Evolutionary conservation across 1,284 basidiomycete genomes (phyloP).

Genomic region (Austroboletus niveus): DNA sequence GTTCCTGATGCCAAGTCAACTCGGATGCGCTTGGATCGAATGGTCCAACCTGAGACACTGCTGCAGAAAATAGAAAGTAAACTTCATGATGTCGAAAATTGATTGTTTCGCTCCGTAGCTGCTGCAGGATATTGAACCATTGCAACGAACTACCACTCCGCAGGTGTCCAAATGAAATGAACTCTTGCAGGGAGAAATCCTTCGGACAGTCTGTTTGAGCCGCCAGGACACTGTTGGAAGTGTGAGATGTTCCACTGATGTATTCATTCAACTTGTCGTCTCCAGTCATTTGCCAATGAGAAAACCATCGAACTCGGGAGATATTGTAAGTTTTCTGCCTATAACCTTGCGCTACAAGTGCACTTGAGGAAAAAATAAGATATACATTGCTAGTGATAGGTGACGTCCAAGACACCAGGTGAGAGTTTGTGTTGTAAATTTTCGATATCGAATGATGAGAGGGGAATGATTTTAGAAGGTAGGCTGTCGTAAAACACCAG

Average conservation of each 20-base stretch:
- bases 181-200: conserved; percentile 40
- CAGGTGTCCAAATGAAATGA: conserved; percentile 38
- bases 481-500: background rate
- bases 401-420: conserved; percentile 1
- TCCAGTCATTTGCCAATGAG: conserved; percentile 33
- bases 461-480: background rate
- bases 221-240: conserved; percentile 41
- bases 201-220: conserved; percentile 36
- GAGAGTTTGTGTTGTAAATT: background rate
- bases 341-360: too few species aligned
- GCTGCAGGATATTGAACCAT: conserved; percentile 47
- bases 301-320: conserved; percentile 19
- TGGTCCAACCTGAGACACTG: conserved; percentile 42
- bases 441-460: background rate
- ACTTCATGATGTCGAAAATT: conserved; percentile 39
- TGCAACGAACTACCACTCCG: conserved; percentile 43
- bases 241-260: conserved; percentile 34
- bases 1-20: conserved; percentile 34
- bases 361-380: background rate
- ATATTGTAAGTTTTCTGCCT: too few species aligned
- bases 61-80: conserved; percentile 37
- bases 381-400: conserved; percentile 16
- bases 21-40: conserved; percentile 9
- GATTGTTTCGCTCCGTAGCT: conserved; percentile 35
- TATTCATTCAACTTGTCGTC: conserved; percentile 30